phyloP scores from a whole-genome alignment of 73 alveolate genomes.

The Strombidium stylifer region DNA sequence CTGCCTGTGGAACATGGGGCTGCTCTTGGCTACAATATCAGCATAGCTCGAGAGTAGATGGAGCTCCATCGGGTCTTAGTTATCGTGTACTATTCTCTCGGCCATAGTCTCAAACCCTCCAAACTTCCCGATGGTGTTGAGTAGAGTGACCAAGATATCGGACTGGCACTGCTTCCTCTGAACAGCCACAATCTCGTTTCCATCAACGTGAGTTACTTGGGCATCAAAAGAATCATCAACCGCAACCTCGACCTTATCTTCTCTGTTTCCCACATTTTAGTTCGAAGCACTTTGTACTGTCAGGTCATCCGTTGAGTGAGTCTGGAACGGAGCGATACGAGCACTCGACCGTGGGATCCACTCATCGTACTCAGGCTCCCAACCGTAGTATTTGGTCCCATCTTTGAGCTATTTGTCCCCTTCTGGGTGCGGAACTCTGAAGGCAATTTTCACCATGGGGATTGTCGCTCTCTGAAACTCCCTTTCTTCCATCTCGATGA shows the following conservation, averaged over 20 bases:
- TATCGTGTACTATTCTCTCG: slow-evolving; percentile 30
- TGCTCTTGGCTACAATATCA: slow-evolving; percentile 58
- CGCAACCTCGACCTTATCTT: slow-evolving; percentile 22
- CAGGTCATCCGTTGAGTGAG: too few species aligned
- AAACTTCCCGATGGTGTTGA: slow-evolving; percentile 57
- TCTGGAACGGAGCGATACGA: slow-evolving; percentile 22
- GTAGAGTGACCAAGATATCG: slow-evolving; percentile 44
- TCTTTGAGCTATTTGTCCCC: slow-evolving; percentile 66
- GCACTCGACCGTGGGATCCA: slow-evolving; percentile 76
- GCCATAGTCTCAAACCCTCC: slow-evolving; percentile 68
- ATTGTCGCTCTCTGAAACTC: slow-evolving; percentile 46
- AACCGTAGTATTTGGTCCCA: slow-evolving; percentile 72
- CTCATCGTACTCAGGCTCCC: slow-evolving; percentile 84
- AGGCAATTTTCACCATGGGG: slow-evolving; percentile 57
- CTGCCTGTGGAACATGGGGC: slow-evolving; percentile 52
- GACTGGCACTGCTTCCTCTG: slow-evolving; percentile 70
- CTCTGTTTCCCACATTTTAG: too few species aligned
- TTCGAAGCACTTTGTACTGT: too few species aligned
- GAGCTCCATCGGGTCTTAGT: slow-evolving; percentile 44
- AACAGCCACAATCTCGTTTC: slow-evolving; percentile 52
- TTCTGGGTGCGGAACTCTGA: slow-evolving; percentile 65
- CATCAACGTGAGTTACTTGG: background rate
- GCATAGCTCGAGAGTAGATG: slow-evolving; percentile 55
- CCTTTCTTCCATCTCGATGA: slow-evolving; percentile 47
- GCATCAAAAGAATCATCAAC: slow-evolving; percentile 30